Conservation (phyloP, 1,284 basidiomycete genomes). For the Bjerkandera adusta region DNA sequence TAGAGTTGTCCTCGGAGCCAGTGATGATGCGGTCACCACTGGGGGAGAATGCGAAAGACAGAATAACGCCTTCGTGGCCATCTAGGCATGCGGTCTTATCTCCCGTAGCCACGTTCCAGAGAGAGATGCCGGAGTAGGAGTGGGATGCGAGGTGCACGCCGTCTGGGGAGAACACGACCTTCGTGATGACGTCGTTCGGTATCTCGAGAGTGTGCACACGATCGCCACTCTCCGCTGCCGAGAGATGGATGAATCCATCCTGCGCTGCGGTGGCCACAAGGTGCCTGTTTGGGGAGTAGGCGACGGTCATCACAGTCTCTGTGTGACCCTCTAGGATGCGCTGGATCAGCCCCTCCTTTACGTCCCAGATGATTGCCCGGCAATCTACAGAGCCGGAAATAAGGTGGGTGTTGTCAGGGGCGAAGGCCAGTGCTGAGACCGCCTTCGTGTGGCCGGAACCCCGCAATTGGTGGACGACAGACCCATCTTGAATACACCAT, state of each 20-base stretch:
- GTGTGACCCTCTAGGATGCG: slow-evolving; percentile 5
- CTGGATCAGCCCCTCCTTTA: not conserved
- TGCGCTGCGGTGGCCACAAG: slow-evolving; percentile 1
- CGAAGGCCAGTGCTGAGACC: slow-evolving; percentile 1
- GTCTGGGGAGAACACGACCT: slow-evolving; percentile 3
- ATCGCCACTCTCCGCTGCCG: not conserved
- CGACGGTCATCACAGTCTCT: slow-evolving; percentile 9
- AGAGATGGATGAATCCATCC: not conserved
- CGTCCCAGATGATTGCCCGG: slow-evolving; percentile 4
- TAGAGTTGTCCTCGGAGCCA: slow-evolving; percentile 24
- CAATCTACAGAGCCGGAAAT: slow-evolving; percentile 7
- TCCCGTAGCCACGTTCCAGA: slow-evolving; percentile 16
- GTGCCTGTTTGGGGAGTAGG: slow-evolving; percentile 20
- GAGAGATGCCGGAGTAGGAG: not conserved
- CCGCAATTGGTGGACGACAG: slow-evolving; percentile 9
- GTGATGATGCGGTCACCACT: slow-evolving; percentile 22
- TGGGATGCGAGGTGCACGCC: not conserved
- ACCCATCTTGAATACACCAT: slow-evolving; percentile 22
- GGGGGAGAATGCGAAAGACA: slow-evolving; percentile 23
- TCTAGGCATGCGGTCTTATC: slow-evolving; percentile 8
- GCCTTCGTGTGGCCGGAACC: not conserved
- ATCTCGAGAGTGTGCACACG: not conserved
- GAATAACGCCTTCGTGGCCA: slow-evolving; percentile 23
- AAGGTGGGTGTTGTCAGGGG: slow-evolving; percentile 2
- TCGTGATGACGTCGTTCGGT: not conserved